These are phyloP conservation scores for Funneliformis geosporum DNA, from an alignment of 192 early-diverging fungal genomes.

Conservation along the genomic window DNA sequence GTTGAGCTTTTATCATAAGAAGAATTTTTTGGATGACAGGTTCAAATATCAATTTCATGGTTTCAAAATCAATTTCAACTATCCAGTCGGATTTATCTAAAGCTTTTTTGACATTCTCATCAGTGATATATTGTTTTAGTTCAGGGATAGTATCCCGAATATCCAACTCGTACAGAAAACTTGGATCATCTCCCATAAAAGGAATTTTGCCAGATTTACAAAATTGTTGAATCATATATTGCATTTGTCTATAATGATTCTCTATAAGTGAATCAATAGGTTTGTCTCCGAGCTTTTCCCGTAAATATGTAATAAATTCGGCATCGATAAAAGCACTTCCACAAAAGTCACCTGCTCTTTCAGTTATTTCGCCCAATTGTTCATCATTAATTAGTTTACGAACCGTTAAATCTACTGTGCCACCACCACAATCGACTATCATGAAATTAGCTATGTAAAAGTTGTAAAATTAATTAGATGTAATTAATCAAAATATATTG, in stretches of 20 bases:
- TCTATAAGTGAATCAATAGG: not conserved
- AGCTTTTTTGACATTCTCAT: not conserved
- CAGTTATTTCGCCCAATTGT: slow-evolving; percentile 7
- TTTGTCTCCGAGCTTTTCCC: not conserved
- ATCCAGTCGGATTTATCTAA: slow-evolving; percentile 47
- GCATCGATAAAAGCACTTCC: slow-evolving; percentile 10
- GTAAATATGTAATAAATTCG: not conserved
- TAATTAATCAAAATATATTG: no score
- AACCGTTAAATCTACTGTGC: slow-evolving; percentile 57
- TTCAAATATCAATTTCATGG: slow-evolving; percentile 54
- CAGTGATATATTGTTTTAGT: not conserved
- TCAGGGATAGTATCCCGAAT: not conserved
- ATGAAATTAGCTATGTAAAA: slow-evolving; percentile 44
- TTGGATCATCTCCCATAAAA: not conserved
- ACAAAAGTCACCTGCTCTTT: not conserved
- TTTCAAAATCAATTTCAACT: slow-evolving; percentile 45
- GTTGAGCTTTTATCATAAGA: slow-evolving; percentile 50
- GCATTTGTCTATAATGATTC: slow-evolving; percentile 9
- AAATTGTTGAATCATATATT: slow-evolving; percentile 18
- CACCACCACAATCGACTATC: slow-evolving; percentile 61
- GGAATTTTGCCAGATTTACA: not conserved
- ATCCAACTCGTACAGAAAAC: slow-evolving; percentile 1
- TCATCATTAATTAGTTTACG: not conserved
- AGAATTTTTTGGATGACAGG: slow-evolving; percentile 57
- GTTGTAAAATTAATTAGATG: not conserved